Evolutionary conservation across 495 filamentous ascomycete species (phyloP).

Genomic region (Hypoxylon trugodes): DNA sequence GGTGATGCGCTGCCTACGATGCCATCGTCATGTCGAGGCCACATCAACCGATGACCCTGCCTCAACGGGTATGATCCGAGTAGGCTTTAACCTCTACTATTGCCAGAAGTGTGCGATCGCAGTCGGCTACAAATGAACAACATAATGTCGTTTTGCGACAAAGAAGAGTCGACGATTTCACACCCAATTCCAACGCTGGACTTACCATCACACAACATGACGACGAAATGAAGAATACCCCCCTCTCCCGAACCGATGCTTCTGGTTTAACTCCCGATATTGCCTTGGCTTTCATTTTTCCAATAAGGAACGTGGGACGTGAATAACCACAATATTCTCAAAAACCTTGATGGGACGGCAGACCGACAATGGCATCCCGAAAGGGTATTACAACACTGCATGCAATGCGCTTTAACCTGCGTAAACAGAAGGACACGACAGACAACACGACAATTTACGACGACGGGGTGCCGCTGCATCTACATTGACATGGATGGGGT

Average conservation of each 20-base stretch:
- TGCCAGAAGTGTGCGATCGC: constrained; percentile 77
- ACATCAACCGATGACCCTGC: constrained; percentile 63
- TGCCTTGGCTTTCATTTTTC: constrained; percentile 12
- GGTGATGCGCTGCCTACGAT: constrained; percentile 63
- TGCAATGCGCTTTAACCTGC: neutral
- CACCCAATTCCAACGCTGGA: neutral
- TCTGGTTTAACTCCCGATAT: constrained; percentile 5
- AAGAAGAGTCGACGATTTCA: neutral
- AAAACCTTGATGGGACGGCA: constrained; percentile 20
- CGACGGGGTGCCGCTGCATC: constrained; percentile 21
- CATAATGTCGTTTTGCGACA: neutral
- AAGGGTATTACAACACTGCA: constrained; percentile 2
- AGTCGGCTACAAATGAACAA: constrained; percentile 76
- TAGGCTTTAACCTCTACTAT: constrained; percentile 82
- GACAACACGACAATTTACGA: constrained; percentile 21
- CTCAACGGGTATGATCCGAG: constrained; percentile 67
- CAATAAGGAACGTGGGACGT: constrained; percentile 10
- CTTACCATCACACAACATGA: neutral
- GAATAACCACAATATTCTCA: constrained; percentile 19
- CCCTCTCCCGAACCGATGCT: constrained; percentile 6
- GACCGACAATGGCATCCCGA: constrained; percentile 17
- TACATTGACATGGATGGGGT: constrained; percentile 24
- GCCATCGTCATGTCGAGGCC: constrained; percentile 62
- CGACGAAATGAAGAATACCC: constrained; percentile 13
- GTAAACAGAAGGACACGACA: constrained; percentile 7